These are phyloP conservation scores for Trichoderma koningii DNA, from an alignment of 2,329 filamentous ascomycete genomes.

Conservation along the genomic window DNA sequence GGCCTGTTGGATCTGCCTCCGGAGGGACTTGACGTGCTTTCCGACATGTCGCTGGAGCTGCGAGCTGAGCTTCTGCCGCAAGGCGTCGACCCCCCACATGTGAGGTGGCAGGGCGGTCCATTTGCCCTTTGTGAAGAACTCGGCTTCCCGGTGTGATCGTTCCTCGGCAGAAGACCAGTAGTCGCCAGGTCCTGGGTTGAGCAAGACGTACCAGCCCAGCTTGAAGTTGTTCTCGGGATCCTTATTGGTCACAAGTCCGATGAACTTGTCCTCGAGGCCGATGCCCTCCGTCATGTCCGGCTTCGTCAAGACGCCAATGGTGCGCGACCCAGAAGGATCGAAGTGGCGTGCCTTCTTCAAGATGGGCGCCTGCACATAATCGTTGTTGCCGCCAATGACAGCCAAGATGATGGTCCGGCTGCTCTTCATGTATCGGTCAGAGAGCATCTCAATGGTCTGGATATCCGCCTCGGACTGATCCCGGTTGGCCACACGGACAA, in stretches of 20 bases:
- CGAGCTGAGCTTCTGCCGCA: slow-evolving; percentile 52
- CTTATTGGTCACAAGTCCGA: slow-evolving; percentile 54
- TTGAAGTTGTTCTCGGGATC: slow-evolving; percentile 54
- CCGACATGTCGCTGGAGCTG: slow-evolving; percentile 56
- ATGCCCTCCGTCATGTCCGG: slow-evolving; percentile 56
- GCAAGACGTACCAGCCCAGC: slow-evolving; percentile 54
- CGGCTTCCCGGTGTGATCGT: slow-evolving; percentile 46
- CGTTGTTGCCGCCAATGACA: slow-evolving; percentile 57
- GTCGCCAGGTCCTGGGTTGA: slow-evolving; percentile 53
- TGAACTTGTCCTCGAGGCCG: slow-evolving; percentile 56
- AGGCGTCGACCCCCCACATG: slow-evolving; percentile 50
- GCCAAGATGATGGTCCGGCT: slow-evolving; percentile 58
- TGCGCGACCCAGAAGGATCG: slow-evolving; percentile 51
- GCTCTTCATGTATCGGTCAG: slow-evolving; percentile 58
- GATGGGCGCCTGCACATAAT: slow-evolving; percentile 56
- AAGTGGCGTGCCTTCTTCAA: slow-evolving; percentile 54
- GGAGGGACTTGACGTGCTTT: slow-evolving; percentile 53
- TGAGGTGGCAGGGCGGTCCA: slow-evolving; percentile 51
- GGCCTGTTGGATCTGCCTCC: slow-evolving; percentile 53
- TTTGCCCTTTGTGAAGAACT: slow-evolving; percentile 53
- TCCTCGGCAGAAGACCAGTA: slow-evolving; percentile 48
- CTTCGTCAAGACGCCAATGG: slow-evolving; percentile 56
- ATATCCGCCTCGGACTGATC: slow-evolving; percentile 57
- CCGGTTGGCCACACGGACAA: slow-evolving; percentile 56
- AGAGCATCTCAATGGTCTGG: slow-evolving; percentile 53